These are phyloP conservation scores for Rhodosporidiobolus sp. DNA, from an alignment of 768 basidiomycete species.

Conservation along the genomic window DNA sequence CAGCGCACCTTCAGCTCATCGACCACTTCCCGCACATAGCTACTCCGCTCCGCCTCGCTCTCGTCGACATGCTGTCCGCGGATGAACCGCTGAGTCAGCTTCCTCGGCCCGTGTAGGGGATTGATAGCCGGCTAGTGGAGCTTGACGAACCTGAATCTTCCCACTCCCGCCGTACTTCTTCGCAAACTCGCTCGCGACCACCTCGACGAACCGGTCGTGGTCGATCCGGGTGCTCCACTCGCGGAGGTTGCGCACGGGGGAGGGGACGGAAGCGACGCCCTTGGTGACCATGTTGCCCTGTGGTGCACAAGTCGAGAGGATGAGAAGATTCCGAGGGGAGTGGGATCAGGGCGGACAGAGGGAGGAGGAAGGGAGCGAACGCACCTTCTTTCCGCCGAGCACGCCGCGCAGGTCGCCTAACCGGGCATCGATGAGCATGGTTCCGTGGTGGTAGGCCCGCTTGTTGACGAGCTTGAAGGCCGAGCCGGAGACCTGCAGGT, in stretches of 20 bases:
- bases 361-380: constrained; percentile 29
- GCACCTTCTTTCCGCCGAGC: constrained; percentile 65
- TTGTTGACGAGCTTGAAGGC: constrained; percentile 91
- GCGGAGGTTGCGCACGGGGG: constrained; percentile 80
- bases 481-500: constrained; percentile 89
- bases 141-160: constrained; percentile 30
- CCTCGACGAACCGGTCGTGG: constrained; percentile 68
- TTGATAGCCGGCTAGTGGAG: neutral
- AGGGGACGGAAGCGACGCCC: constrained; percentile 85
- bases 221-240: constrained; percentile 56
- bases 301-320: no score
- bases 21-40: constrained; percentile 67
- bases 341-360: neutral
- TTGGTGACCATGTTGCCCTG: constrained; percentile 77
- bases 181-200: constrained; percentile 67
- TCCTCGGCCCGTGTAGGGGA: neutral
- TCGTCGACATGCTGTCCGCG: constrained; percentile 54
- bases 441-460: constrained; percentile 95
- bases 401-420: constrained; percentile 70
- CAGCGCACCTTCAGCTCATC: constrained; percentile 64
- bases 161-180: constrained; percentile 54
- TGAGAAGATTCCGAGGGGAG: neutral
- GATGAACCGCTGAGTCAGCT: no score
- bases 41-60: constrained; percentile 53
- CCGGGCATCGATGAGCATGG: constrained; percentile 87